These are phyloP conservation scores for Sphaerosporella brunnea DNA, from an alignment of 495 filamentous ascomycete species.

Conservation along the genomic window DNA sequence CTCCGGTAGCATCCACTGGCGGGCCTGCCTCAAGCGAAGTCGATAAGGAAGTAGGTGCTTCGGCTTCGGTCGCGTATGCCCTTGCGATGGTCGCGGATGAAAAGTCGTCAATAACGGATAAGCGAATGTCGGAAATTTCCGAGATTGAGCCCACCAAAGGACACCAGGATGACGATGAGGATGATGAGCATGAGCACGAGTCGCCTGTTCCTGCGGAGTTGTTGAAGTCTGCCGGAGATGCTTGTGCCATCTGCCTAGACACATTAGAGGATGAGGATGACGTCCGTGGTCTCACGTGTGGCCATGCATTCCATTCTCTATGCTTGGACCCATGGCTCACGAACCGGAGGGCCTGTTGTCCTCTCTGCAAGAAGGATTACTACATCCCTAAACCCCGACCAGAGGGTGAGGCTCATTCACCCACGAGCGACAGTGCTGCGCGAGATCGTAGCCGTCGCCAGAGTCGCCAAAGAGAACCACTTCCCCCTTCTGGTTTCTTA, in stretches of 20 bases:
- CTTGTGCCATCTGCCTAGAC: slow-evolving; percentile 93
- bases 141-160: slow-evolving; percentile 11
- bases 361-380: slow-evolving; percentile 92
- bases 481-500: neutral
- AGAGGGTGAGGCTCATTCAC: slow-evolving; percentile 29
- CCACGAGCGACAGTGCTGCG: neutral
- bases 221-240: slow-evolving; percentile 72
- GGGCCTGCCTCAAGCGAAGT: neutral
- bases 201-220: slow-evolving; percentile 66
- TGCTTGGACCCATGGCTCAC: slow-evolving; percentile 97
- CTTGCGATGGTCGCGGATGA: neutral
- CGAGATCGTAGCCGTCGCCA: neutral
- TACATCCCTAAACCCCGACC: slow-evolving; percentile 72
- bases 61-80: neutral
- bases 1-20: neutral
- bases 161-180: slow-evolving; percentile 29
- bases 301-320: slow-evolving; percentile 85
- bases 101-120: slow-evolving; percentile 3
- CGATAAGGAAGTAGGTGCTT: slow-evolving; percentile 1
- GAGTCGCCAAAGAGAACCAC: neutral
- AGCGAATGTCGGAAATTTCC: slow-evolving; percentile 22
- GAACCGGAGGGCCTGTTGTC: slow-evolving; percentile 79
- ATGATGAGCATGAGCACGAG: slow-evolving; percentile 61
- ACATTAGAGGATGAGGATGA: slow-evolving; percentile 88
- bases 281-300: slow-evolving; percentile 80